Percentiles rank a stretch among this genome's conserved stretches.
Evolutionary conservation across 23 red algal genomes (phyloP).

Genomic region (Chondrus crispus): DNA sequence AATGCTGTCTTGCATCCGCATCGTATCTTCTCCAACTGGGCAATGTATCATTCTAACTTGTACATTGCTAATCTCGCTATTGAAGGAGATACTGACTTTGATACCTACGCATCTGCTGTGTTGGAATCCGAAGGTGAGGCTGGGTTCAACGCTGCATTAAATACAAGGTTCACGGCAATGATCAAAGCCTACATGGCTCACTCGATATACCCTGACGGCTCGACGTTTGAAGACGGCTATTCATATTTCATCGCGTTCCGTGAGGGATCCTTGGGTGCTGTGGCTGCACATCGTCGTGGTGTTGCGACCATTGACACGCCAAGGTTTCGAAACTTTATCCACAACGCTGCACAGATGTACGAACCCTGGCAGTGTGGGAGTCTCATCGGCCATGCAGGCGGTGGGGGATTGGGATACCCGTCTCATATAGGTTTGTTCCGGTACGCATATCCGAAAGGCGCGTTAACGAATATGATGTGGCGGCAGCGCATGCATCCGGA

Average conservation of each 20-base stretch:
- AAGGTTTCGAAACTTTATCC: slow-evolving; percentile 13
- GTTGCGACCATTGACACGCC: background rate
- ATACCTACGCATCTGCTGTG: background rate
- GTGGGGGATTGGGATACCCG: background rate
- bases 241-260: background rate
- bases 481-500: background rate
- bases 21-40: slow-evolving; percentile 8
- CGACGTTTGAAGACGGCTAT: slow-evolving; percentile 23
- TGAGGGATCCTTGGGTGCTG: background rate
- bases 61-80: background rate
- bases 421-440: background rate
- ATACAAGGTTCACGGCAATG: background rate
- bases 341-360: background rate
- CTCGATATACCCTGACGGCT: background rate
- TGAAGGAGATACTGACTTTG: slow-evolving; percentile 8
- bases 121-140: background rate
- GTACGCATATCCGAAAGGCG: slow-evolving; percentile 7
- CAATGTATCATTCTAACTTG: background rate
- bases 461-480: background rate
- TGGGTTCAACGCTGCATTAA: background rate
- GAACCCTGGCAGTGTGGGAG: slow-evolving; percentile 15
- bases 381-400: slow-evolving; percentile 10
- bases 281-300: background rate
- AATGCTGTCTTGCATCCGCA: background rate
- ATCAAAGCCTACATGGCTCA: background rate